Conservation (phyloP, 768 basidiomycete genomes). For the Gautieria morchelliformis region DNA sequence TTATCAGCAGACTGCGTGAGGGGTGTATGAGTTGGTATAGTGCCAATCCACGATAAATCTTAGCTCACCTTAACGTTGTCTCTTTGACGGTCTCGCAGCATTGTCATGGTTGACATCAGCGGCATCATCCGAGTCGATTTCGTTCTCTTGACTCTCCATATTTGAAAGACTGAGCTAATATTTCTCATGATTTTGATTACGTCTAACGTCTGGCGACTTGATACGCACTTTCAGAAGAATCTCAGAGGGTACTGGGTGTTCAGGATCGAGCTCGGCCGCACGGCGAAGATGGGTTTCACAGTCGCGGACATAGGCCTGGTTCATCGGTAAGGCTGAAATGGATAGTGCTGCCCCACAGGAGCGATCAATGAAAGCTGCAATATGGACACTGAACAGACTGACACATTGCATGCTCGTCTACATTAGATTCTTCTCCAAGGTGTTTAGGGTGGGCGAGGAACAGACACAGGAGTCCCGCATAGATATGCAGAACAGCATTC, state of each 20-base stretch:
- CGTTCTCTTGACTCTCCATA: neutral
- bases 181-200: neutral
- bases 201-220: neutral
- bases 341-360: neutral
- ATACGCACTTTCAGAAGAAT: conserved; percentile 47
- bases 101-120: neutral
- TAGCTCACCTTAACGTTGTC: neutral
- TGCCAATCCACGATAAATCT: too few species aligned
- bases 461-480: conserved; percentile 69
- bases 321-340: neutral
- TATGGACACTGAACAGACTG: neutral
- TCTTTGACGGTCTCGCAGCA: neutral
- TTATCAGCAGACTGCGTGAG: neutral
- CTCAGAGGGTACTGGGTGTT: conserved; percentile 39
- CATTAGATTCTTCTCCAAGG: neutral
- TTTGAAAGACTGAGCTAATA: neutral
- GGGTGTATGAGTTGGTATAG: too few species aligned
- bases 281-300: neutral
- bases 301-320: neutral
- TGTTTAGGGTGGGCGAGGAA: conserved; percentile 23
- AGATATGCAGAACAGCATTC: conserved; percentile 68
- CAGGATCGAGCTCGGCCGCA: conserved; percentile 36
- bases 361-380: neutral
- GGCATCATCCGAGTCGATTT: conserved; percentile 5
- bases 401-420: neutral